These are phyloP conservation scores for Umbelopsis isabellina DNA, from an alignment of 192 early-diverging fungal species.

Conservation along the genomic window DNA sequence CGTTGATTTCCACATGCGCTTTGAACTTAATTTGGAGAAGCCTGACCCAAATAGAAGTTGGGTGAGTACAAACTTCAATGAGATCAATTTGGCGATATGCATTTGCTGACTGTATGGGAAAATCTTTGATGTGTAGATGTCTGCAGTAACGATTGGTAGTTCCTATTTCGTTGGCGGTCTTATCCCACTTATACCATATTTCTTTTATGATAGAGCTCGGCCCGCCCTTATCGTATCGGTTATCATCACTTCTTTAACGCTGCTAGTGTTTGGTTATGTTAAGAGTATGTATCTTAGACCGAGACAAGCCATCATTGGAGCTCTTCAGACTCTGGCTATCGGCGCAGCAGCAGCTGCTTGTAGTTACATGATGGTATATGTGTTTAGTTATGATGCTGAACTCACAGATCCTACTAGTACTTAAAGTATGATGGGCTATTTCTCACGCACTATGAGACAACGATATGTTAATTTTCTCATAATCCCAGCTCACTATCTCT, in stretches of 20 bases:
- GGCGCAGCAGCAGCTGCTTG: slow-evolving; percentile 43
- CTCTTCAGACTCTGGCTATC: slow-evolving; percentile 41
- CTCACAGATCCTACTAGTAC: not conserved
- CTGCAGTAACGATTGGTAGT: slow-evolving; percentile 56
- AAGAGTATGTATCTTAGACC: slow-evolving; percentile 42
- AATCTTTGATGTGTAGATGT: slow-evolving; percentile 39
- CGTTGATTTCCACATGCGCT: slow-evolving; percentile 68
- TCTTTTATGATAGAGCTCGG: slow-evolving; percentile 39
- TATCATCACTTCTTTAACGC: slow-evolving; percentile 47
- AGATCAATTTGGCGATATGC: not conserved
- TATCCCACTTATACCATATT: slow-evolving; percentile 59
- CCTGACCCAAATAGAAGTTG: slow-evolving; percentile 51
- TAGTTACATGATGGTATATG: slow-evolving; percentile 31
- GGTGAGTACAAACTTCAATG: slow-evolving; percentile 16
- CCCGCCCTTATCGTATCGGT: slow-evolving; percentile 48
- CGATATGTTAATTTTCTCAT: too few relatives aligned
- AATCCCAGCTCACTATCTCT: not conserved
- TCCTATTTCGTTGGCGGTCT: slow-evolving; percentile 62
- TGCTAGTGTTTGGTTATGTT: slow-evolving; percentile 56
- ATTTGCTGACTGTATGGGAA: not conserved
- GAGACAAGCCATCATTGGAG: slow-evolving; percentile 33
- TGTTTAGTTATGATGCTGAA: slow-evolving; percentile 23
- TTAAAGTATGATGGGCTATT: not conserved
- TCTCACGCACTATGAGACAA: not conserved
- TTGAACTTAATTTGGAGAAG: slow-evolving; percentile 57